phyloP scores from a whole-genome alignment of 2,329 filamentous ascomycete genomes.

The Dactylonectria estremocensis region DNA sequence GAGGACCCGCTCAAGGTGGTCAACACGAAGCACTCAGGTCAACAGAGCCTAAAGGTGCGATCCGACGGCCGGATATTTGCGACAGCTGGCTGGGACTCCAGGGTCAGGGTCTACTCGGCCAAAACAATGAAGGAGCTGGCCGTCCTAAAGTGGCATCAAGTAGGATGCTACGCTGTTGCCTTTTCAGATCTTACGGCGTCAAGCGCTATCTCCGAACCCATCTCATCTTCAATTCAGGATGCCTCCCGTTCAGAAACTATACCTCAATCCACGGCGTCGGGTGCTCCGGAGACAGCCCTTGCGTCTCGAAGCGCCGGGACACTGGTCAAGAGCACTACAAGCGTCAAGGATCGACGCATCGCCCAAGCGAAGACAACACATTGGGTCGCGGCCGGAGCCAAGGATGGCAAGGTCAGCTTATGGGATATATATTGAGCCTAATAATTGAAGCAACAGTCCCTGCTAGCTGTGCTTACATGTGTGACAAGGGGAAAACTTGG shows the following conservation, averaged over 20 bases:
- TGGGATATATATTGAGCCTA: conserved; percentile 88
- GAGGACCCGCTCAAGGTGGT: conserved; percentile 70
- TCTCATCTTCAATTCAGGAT: conserved; percentile 36
- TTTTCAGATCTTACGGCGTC: conserved; percentile 69
- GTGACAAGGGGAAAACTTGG: background rate
- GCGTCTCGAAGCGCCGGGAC: background rate
- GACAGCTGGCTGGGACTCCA: conserved; percentile 93
- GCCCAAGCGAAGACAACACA: conserved; percentile 79
- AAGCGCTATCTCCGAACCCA: conserved; percentile 13
- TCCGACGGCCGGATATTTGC: conserved; percentile 88
- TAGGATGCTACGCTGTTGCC: conserved; percentile 85
- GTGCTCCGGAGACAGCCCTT: background rate
- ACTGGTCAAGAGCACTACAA: conserved; percentile 36
- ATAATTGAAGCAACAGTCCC: background rate
- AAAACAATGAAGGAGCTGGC: conserved; percentile 90
- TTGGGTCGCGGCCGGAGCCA: conserved; percentile 92
- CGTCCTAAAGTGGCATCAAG: conserved; percentile 94
- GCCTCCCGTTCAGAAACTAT: background rate
- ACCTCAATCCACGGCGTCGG: background rate
- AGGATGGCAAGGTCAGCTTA: conserved; percentile 94
- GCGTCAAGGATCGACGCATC: conserved; percentile 75
- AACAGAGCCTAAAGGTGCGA: conserved; percentile 84
- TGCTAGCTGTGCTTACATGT: conserved; percentile 6
- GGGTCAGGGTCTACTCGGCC: conserved; percentile 83
- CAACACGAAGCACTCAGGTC: conserved; percentile 91